Percentiles rank a stretch among this genome's conserved stretches.
Evolutionary conservation across 2,329 filamentous ascomycete genomes (phyloP).

Genomic region (Fusarium udum): DNA sequence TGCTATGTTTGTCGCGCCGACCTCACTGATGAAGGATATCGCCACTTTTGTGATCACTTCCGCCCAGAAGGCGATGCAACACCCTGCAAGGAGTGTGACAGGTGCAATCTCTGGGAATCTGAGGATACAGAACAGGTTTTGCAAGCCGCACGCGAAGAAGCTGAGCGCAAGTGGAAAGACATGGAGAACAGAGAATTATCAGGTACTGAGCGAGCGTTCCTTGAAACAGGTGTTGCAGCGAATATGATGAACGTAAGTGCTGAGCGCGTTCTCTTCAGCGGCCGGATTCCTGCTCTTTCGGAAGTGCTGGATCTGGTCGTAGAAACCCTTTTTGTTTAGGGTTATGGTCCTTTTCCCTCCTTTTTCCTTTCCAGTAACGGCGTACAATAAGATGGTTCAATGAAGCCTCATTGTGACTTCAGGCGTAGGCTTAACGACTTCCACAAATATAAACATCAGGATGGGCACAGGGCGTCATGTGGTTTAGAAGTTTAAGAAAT

Average conservation of each 20-base stretch:
- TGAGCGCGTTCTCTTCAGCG: slow-evolving; percentile 46
- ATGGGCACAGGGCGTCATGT: slow-evolving; percentile 24
- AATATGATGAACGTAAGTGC: slow-evolving; percentile 42
- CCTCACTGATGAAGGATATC: slow-evolving; percentile 79
- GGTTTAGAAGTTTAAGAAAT: slow-evolving; percentile 11
- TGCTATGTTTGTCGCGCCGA: slow-evolving; percentile 94
- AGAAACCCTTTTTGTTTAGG: slow-evolving; percentile 55
- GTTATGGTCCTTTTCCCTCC: background rate
- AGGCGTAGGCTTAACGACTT: slow-evolving; percentile 23
- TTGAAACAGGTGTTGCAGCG: slow-evolving; percentile 62
- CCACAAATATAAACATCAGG: background rate
- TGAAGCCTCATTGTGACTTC: slow-evolving; percentile 21
- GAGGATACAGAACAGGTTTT: slow-evolving; percentile 77
- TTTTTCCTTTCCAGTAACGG: slow-evolving; percentile 15
- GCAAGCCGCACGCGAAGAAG: slow-evolving; percentile 73
- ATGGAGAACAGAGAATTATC: slow-evolving; percentile 68
- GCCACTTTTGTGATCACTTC: slow-evolving; percentile 97
- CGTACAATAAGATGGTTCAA: slow-evolving; percentile 17
- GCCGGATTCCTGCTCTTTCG: slow-evolving; percentile 50
- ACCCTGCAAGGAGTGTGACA: slow-evolving; percentile 80
- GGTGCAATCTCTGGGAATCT: slow-evolving; percentile 81
- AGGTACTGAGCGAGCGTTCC: slow-evolving; percentile 63
- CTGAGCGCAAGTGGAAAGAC: slow-evolving; percentile 75
- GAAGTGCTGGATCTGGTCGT: slow-evolving; percentile 59
- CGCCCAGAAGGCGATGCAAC: slow-evolving; percentile 78